Percentiles rank a stretch among this genome's conserved stretches.
phyloP scores from a whole-genome alignment of 1,284 basidiomycete genomes.

The Serendipita sp. region DNA sequence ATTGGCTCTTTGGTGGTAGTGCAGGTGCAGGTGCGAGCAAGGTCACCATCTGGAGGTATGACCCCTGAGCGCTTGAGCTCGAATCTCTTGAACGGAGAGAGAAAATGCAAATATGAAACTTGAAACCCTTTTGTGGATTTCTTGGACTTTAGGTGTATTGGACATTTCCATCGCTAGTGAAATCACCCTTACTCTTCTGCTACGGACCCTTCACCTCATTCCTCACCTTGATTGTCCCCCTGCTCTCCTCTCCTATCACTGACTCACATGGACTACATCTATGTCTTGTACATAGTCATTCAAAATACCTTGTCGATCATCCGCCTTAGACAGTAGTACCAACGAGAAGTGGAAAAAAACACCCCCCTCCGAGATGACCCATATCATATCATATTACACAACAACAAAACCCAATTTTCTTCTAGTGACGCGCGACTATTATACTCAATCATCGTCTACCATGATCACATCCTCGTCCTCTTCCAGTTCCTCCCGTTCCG shows the following conservation, averaged over 20 bases:
- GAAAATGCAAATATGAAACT: not conserved
- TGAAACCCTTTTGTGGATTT: not conserved
- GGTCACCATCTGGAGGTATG: slow-evolving; percentile 1
- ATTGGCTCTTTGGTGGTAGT: not conserved
- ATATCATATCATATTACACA: too few species aligned
- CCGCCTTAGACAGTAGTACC: not conserved
- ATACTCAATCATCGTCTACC: not conserved
- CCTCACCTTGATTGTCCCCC: too few species aligned
- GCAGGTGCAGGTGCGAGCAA: not conserved
- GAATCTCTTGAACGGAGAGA: not conserved
- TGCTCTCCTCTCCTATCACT: too few species aligned
- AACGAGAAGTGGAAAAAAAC: not conserved
- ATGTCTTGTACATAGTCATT: not conserved
- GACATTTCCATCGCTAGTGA: too few species aligned
- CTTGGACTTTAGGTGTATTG: not conserved
- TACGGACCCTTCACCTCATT: too few species aligned
- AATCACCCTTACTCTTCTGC: too few species aligned
- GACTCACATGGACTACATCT: not conserved
- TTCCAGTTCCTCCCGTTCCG: not conserved
- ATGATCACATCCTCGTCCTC: not conserved
- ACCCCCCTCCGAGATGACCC: not conserved
- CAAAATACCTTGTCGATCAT: not conserved
- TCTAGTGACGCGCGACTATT: too few species aligned
- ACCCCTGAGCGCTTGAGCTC: not conserved
- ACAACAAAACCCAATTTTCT: too few species aligned